Base-by-base conservation (phyloP, 2,329 filamentous ascomycete genomes). In the Peltaster fructicola region DNA sequence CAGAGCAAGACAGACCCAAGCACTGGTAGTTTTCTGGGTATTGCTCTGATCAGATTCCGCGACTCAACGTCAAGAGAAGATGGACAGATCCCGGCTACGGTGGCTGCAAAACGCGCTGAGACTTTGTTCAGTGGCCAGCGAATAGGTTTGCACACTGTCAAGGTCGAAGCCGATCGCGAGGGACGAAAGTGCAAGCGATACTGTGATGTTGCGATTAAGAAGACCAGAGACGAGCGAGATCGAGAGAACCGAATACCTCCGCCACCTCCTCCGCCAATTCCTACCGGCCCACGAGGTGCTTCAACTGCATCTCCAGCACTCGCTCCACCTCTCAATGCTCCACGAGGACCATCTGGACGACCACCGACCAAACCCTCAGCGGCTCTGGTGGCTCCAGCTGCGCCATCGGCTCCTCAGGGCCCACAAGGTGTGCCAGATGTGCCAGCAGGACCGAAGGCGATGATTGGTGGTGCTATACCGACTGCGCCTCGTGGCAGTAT, bases 1-100 rank as follows among this genome's bases (percentile, higher is more conserved):
- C 82, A 80, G 44, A 93, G 93, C 45, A 85, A 90, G 48, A 85
- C 90, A 43, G 82, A 98, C 50, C 88, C 88, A 6, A 75, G 84
- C 30, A 95, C 84, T 8, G 88, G 88, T 10, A 88, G 80, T 44
- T 91, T 90, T 45, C 65, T 98, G 8, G 88, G 88, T 8, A 84
- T 98, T 46, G 91, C 80, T 36, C 80, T 81, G 9, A 81, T 98
- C 45, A 73, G 76, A 30, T 98, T 90, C 51, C 73, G 76, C 42
- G 85, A 95, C 46, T 68, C 56, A 50, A 56, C 58, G 36, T 61
- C 51, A 38, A 60, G 56, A 43, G 42, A 46, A 28, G 69, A 53
- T 40, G 43, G 55, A 2, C 53, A 64, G 3, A 55, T 80, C 18
- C 65, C 72, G 24, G 88, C 81, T 5, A 69, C 76, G 19, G 73